Evolutionary conservation across 176 grass and related monocot species (phyloP).

Genomic region (Carex parvula): DNA sequence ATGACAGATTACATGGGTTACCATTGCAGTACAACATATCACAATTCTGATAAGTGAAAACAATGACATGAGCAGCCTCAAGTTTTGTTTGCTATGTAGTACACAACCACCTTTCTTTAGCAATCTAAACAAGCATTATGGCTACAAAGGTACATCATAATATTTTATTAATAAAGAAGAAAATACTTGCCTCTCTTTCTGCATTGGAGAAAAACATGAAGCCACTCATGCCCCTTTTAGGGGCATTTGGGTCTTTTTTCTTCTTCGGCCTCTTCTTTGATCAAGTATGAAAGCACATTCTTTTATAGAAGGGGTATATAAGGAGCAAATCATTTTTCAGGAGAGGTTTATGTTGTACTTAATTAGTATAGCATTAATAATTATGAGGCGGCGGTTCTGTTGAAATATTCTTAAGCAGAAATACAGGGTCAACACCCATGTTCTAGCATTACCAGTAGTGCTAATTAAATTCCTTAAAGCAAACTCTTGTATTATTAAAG

Average conservation of each 20-base stretch:
- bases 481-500: too few relatives aligned
- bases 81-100: too few relatives aligned
- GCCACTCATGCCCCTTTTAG: conserved; percentile 84
- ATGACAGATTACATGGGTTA: neutral
- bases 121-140: neutral
- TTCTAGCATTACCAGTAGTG: too few relatives aligned
- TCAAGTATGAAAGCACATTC: neutral
- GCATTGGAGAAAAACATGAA: conserved; percentile 99
- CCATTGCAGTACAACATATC: neutral
- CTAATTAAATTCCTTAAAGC: too few relatives aligned
- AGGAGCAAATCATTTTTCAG: too few relatives aligned
- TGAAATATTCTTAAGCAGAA: too few relatives aligned
- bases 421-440: too few relatives aligned
- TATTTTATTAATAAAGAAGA: neutral
- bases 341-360: too few relatives aligned
- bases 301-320: neutral
- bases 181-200: conserved; percentile 69
- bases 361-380: too few relatives aligned
- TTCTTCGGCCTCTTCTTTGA: conserved; percentile 74
- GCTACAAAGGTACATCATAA: neutral
- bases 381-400: too few relatives aligned
- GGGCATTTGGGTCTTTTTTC: conserved; percentile 97
- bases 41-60: neutral
- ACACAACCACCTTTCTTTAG: neutral
- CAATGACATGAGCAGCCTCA: neutral